Percentiles rank a stretch among this genome's conserved stretches.
These are phyloP conservation scores for Nicotiana sylvestris DNA, from an alignment of 257 asterid species.

Conservation along the genomic window DNA sequence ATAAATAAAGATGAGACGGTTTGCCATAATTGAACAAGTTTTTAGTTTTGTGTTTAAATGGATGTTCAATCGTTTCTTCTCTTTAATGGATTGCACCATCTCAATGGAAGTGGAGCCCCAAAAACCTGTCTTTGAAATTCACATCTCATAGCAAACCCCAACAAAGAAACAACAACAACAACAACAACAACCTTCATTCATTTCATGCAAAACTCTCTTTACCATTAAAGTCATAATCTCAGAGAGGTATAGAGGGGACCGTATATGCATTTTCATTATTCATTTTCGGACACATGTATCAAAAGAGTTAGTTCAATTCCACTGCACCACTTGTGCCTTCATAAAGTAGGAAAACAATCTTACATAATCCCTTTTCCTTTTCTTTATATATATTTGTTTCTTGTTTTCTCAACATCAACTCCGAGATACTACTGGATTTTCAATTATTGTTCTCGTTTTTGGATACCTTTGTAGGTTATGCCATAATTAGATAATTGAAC, in stretches of 20 bases:
- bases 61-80: constrained; percentile 11
- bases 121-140: constrained; percentile 18
- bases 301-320: not conserved
- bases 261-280: not conserved
- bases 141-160: constrained; percentile 15
- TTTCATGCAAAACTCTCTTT: constrained; percentile 23
- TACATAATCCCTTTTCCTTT: not conserved
- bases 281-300: not conserved
- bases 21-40: not conserved
- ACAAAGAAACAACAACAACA: not conserved
- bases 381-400: not conserved
- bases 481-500: not conserved
- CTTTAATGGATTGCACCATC: constrained; percentile 23
- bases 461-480: not conserved
- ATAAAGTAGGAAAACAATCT: constrained; percentile 1
- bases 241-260: constrained; percentile 40
- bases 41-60: constrained; percentile 14
- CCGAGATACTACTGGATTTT: not conserved
- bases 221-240: constrained; percentile 33
- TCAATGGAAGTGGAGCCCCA: constrained; percentile 24
- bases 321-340: constrained; percentile 3
- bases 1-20: not conserved
- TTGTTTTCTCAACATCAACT: not conserved
- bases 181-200: constrained; percentile 30
- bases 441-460: not conserved